These are phyloP conservation scores for Neurospora sp. DNA, from an alignment of 495 filamentous ascomycete species.

Conservation along the genomic window DNA sequence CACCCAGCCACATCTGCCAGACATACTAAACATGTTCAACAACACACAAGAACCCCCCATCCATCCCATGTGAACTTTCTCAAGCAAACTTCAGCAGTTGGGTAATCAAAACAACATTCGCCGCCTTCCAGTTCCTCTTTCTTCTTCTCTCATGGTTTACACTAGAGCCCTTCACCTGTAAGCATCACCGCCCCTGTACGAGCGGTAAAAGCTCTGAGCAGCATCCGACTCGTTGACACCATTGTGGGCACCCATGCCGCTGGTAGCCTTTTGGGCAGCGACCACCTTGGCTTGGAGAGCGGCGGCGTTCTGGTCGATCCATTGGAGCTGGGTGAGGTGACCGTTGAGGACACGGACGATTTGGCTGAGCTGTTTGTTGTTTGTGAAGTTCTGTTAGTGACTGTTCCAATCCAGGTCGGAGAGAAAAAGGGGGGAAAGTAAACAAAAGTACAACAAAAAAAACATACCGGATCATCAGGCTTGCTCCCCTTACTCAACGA, in stretches of 20 bases:
- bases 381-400: not conserved
- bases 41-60: no score
- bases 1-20: no score
- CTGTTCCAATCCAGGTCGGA: not conserved
- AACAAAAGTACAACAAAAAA: conserved; percentile 9
- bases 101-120: not conserved
- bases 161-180: not conserved
- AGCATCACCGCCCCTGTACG: conserved; percentile 48
- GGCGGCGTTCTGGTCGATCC: conserved; percentile 78
- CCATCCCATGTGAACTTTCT: no score
- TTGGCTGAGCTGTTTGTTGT: conserved; percentile 59
- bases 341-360: conserved; percentile 91
- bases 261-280: conserved; percentile 65
- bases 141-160: no score
- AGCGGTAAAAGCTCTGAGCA: conserved; percentile 74
- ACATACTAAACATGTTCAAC: no score
- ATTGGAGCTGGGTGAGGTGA: conserved; percentile 79
- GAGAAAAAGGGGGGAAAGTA: not conserved
- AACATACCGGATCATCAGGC: conserved; percentile 79
- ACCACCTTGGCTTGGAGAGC: conserved; percentile 68
- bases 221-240: conserved; percentile 52
- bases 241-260: conserved; percentile 51
- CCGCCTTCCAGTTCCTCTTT: not conserved
- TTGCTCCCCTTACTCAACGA: conserved; percentile 80
- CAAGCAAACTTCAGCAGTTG: not conserved